Evolutionary conservation across 768 basidiomycete species (phyloP).

Genomic region (Psilocybe sp.): DNA sequence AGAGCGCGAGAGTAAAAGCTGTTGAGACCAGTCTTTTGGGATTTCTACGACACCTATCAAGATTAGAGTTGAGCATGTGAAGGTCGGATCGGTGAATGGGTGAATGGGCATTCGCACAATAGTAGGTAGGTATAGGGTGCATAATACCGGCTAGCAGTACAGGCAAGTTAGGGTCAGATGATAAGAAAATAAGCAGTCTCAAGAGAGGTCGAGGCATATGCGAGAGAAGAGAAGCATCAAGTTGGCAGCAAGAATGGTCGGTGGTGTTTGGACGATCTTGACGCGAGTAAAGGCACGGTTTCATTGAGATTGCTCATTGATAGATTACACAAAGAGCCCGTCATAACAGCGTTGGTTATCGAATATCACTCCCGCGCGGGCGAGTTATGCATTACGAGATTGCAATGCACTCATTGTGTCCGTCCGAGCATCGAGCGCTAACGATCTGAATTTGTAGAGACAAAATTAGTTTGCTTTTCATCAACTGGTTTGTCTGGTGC

Average conservation of each 20-base stretch:
- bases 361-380: too few species aligned
- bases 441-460: background rate
- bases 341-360: too few species aligned
- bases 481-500: background rate
- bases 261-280: conserved; percentile 13
- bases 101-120: conserved; percentile 1
- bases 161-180: conserved; percentile 17
- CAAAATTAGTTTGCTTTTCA: background rate
- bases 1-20: too few species aligned
- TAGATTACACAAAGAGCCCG: too few species aligned
- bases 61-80: too few species aligned
- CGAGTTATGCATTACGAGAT: too few species aligned
- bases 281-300: conserved; percentile 5
- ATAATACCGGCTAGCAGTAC: conserved; percentile 9
- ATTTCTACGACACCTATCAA: too few species aligned
- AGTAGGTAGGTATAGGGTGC: conserved; percentile 14
- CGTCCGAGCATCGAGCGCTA: background rate
- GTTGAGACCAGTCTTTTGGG: too few species aligned
- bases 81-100: too few species aligned
- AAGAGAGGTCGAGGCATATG: conserved; percentile 9
- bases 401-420: too few species aligned
- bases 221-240: conserved; percentile 1
- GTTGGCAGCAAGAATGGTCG: conserved; percentile 11
- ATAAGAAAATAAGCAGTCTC: conserved; percentile 4
- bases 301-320: background rate